Percentiles rank a stretch among this genome's conserved stretches.
Conservation (phyloP, 306 rosid genomes). For the Pyrus pyrifolia region DNA sequence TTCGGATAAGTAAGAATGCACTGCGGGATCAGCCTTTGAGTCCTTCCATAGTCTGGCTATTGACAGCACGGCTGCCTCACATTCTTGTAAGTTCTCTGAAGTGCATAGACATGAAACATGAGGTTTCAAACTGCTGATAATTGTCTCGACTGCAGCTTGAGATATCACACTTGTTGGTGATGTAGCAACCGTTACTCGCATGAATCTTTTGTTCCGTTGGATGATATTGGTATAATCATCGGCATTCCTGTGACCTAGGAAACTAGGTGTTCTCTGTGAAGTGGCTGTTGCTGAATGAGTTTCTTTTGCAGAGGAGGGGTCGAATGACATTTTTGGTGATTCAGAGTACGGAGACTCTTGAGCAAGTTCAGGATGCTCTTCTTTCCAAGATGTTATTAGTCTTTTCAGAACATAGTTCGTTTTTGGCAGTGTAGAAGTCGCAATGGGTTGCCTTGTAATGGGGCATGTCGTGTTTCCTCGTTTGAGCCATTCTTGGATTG, state of each 20-base stretch:
- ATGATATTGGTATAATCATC: constrained; percentile 29
- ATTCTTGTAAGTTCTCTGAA: constrained; percentile 64
- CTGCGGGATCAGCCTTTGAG: constrained; percentile 59
- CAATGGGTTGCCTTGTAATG: constrained; percentile 69
- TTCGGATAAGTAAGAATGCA: constrained; percentile 62
- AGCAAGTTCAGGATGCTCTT: constrained; percentile 66
- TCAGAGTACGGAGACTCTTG: constrained; percentile 54
- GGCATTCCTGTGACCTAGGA: constrained; percentile 29
- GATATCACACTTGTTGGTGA: constrained; percentile 84
- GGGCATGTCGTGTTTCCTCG: constrained; percentile 90
- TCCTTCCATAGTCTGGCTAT: constrained; percentile 76
- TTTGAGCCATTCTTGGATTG: constrained; percentile 89
- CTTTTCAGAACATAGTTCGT: constrained; percentile 92
- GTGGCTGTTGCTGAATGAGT: constrained; percentile 31
- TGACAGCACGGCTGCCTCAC: constrained; percentile 68
- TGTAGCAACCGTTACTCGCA: constrained; percentile 28
- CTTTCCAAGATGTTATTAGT: constrained; percentile 85
- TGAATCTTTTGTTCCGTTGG: constrained; percentile 57
- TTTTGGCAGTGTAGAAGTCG: constrained; percentile 60
- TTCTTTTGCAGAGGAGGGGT: constrained; percentile 40
- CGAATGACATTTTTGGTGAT: constrained; percentile 40
- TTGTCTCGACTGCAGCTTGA: constrained; percentile 74
- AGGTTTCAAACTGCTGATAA: constrained; percentile 61
- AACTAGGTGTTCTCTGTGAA: constrained; percentile 26
- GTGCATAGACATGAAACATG: constrained; percentile 62